Conservation (phyloP, 2,329 filamentous ascomycete species). For the Apiospora rasikravindrae region DNA sequence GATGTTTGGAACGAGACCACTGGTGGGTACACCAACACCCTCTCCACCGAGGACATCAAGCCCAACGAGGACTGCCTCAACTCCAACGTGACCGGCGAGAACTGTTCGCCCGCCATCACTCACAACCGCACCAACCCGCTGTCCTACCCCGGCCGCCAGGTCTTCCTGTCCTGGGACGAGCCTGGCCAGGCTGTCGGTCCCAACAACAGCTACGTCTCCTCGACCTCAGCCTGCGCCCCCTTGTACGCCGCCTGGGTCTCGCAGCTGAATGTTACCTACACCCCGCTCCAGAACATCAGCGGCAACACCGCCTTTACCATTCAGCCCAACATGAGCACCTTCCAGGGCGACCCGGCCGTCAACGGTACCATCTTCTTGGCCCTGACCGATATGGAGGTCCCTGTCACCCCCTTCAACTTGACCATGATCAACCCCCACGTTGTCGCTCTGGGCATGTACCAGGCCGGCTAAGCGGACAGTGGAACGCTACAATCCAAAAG, state of each 20-base stretch:
- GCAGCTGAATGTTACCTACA: constrained; percentile 78
- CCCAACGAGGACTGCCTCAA: constrained; percentile 61
- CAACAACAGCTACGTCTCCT: constrained; percentile 81
- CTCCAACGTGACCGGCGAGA: constrained; percentile 55
- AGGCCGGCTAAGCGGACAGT: constrained; percentile 66
- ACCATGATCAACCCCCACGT: constrained; percentile 77
- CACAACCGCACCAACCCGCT: constrained; percentile 74
- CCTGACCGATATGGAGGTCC: constrained; percentile 71
- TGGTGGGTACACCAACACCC: constrained; percentile 62
- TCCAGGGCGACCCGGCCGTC: constrained; percentile 68
- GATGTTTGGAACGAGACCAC: constrained; percentile 67
- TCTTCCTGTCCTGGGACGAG: constrained; percentile 74
- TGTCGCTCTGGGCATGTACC: constrained; percentile 75
- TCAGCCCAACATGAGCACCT: constrained; percentile 75
- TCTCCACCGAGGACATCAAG: constrained; percentile 52
- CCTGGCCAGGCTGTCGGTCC: constrained; percentile 74
- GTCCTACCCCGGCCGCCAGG: constrained; percentile 73
- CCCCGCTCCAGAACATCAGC: constrained; percentile 60
- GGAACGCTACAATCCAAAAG: not conserved
- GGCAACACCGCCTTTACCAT: constrained; percentile 67
- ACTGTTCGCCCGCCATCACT: constrained; percentile 68
- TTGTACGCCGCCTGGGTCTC: constrained; percentile 76
- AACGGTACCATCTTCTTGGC: constrained; percentile 84
- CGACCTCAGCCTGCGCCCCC: constrained; percentile 59
- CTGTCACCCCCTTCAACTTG: constrained; percentile 78